phyloP scores from a whole-genome alignment of 2,329 filamentous ascomycete species.

The Lachnellula suecica region DNA sequence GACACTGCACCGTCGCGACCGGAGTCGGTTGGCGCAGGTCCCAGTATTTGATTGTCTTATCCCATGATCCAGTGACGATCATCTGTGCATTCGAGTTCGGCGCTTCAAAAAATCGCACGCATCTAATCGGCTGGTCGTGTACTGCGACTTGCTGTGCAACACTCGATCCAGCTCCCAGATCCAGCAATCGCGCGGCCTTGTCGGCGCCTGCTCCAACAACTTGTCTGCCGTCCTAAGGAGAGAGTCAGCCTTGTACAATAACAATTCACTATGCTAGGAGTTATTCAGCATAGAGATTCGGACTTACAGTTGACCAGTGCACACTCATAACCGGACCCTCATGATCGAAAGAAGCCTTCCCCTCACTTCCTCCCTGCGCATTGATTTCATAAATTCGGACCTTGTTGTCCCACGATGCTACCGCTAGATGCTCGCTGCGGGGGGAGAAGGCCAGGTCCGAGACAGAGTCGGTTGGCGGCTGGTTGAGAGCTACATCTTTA shows the following conservation, averaged over 20 bases:
- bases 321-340: conserved; percentile 80
- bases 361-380: conserved; percentile 72
- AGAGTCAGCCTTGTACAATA: too few species aligned
- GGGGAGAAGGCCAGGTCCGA: conserved; percentile 84
- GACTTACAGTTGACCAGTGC: conserved; percentile 81
- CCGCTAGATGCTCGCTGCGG: conserved; percentile 76
- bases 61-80: conserved; percentile 90
- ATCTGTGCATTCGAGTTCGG: conserved; percentile 65
- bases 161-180: conserved; percentile 67
- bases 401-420: conserved; percentile 96
- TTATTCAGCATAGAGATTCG: neutral
- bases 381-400: conserved; percentile 95
- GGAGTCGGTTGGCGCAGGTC: conserved; percentile 69
- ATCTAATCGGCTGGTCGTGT: conserved; percentile 81
- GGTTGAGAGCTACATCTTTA: conserved; percentile 77
- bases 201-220: conserved; percentile 86
- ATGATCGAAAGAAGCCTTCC: conserved; percentile 84
- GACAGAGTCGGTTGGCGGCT: conserved; percentile 85
- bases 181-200: conserved; percentile 86
- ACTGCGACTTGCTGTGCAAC: conserved; percentile 69
- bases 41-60: conserved; percentile 90
- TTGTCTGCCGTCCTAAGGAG: conserved; percentile 80
- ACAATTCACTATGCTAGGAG: conserved; percentile 7
- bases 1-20: conserved; percentile 63
- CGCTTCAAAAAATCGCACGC: conserved; percentile 74